Conservation (phyloP, 495 filamentous ascomycete genomes). For the Mycothermus thermophilus region DNA sequence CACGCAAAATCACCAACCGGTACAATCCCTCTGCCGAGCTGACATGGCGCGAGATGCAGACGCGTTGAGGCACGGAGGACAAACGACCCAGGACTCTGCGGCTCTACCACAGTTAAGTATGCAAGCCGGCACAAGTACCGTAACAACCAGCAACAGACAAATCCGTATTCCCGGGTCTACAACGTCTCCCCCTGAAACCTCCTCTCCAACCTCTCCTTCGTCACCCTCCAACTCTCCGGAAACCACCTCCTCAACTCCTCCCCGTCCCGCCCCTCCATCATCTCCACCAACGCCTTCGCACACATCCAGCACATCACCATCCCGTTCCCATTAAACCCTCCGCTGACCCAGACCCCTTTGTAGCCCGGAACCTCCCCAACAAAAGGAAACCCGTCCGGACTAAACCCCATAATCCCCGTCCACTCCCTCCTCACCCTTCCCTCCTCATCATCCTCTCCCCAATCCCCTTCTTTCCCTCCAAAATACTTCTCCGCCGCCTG, state of each 20-base stretch:
- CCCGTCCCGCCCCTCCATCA: conserved; percentile 33
- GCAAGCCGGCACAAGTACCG: too few species aligned
- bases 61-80: too few species aligned
- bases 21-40: too few species aligned
- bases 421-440: conserved; percentile 45
- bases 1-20: too few species aligned
- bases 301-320: conserved; percentile 46
- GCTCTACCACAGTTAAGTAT: too few species aligned
- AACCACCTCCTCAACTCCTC: conserved; percentile 33
- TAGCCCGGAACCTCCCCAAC: conserved; percentile 34
- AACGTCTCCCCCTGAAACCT: conserved; percentile 33
- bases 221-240: conserved; percentile 34
- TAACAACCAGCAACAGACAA: too few species aligned
- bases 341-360: conserved; percentile 35
- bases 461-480: conserved; percentile 37
- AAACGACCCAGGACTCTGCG: too few species aligned
- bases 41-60: too few species aligned
- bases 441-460: conserved; percentile 44
- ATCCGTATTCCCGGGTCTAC: too few species aligned
- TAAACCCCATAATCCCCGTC: conserved; percentile 51
- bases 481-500: conserved; percentile 38
- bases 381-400: conserved; percentile 41
- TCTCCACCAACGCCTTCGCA: conserved; percentile 36
- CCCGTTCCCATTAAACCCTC: conserved; percentile 45
- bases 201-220: conserved; percentile 28